Conservation (phyloP, 2,329 filamentous ascomycete genomes). For the Trichoderma brevicompactum region DNA sequence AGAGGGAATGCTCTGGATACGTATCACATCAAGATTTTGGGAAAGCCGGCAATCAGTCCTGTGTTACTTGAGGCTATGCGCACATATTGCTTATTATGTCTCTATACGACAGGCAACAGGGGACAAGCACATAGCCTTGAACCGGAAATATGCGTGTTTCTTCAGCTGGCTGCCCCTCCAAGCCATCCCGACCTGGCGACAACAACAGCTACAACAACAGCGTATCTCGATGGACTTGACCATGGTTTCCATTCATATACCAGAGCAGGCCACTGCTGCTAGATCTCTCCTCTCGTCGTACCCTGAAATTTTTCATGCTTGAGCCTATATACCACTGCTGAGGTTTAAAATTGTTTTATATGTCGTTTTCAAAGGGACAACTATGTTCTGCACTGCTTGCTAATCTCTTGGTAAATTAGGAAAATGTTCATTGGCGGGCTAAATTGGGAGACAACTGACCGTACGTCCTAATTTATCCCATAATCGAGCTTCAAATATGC, state of each 20-base stretch:
- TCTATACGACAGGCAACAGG: constrained; percentile 1
- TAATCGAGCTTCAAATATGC: constrained; percentile 27
- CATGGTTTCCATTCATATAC: constrained; percentile 8
- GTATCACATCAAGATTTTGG: constrained; percentile 5
- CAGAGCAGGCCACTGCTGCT: not conserved
- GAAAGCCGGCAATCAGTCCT: not conserved
- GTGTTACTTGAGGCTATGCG: constrained; percentile 10
- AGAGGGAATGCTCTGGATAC: constrained; percentile 20
- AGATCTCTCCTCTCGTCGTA: constrained; percentile 4
- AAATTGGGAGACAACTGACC: constrained; percentile 98
- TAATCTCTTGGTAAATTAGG: constrained; percentile 53
- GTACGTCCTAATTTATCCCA: constrained; percentile 60
- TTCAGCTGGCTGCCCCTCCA: not conserved
- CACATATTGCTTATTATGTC: not conserved
- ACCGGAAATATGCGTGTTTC: constrained; percentile 15
- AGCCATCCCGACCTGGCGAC: constrained; percentile 5
- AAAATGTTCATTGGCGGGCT: constrained; percentile 99
- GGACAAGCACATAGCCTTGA: constrained; percentile 10
- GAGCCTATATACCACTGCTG: not conserved
- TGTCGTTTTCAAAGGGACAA: not conserved
- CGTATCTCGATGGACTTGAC: constrained; percentile 7
- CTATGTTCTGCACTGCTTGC: not conserved
- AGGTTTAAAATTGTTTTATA: not conserved
- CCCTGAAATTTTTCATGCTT: not conserved
- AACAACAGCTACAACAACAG: constrained; percentile 7